Evolutionary conservation across 345 rosid genomes (phyloP).

Genomic region (Cardamine occulta): DNA sequence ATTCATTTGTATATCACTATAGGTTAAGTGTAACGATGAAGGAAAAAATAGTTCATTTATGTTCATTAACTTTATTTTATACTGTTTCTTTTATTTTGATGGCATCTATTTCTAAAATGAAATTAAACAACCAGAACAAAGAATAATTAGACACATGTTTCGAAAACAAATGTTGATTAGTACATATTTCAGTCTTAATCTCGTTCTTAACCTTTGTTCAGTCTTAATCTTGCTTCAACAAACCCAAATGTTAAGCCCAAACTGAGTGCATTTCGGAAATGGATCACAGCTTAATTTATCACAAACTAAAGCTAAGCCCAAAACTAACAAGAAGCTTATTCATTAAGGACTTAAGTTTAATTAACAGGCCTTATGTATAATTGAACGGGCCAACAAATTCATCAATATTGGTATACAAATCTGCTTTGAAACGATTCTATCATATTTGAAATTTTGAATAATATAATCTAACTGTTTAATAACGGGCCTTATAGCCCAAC

Average conservation of each 20-base stretch:
- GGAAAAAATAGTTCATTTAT: neutral
- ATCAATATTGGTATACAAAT: neutral
- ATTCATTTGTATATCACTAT: neutral
- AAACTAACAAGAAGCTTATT: neutral
- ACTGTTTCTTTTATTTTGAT: neutral
- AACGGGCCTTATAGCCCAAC: slow-evolving; percentile 6
- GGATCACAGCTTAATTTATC: neutral
- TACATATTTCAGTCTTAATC: too few relatives aligned
- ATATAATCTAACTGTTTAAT: neutral
- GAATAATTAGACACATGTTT: neutral
- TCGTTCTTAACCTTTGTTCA: neutral
- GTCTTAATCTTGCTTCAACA: neutral
- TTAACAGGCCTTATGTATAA: neutral
- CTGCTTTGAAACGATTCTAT: neutral
- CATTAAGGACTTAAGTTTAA: neutral
- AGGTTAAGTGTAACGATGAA: neutral
- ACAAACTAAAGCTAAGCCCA: neutral
- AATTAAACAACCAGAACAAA: neutral
- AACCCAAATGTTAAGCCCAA: neutral
- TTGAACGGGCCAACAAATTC: neutral
- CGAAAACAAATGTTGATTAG: neutral
- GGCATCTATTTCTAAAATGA: neutral
- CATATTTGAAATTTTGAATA: neutral
- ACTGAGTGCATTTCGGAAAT: neutral
- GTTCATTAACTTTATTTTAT: neutral